Base-by-base conservation (phyloP, 2,329 filamentous ascomycete genomes). In the Lecanoromycetidae sp. region DNA sequence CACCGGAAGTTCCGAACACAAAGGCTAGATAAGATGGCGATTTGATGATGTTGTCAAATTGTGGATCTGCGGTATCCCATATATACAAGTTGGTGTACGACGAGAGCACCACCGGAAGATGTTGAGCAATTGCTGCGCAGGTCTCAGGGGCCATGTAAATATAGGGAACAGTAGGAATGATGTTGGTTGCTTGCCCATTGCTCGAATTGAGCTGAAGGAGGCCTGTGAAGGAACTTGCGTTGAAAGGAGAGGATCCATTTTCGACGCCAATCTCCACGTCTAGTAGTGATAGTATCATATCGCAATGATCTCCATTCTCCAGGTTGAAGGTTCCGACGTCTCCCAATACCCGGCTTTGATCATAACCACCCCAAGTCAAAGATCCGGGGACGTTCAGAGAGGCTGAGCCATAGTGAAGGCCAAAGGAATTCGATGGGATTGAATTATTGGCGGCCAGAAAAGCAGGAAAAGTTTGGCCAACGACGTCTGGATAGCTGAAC, bases 1-100 rank as follows among this genome's bases (percentile, higher is more conserved):
- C 23, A 2, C 25, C 17, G 25, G 33, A 30, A 20, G 59, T 58
- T 3, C 56, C 58, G 30, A 71, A 68, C 4, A 60, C 60, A 49
- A 71, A 71, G 26, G 58, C 53, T 2, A 71, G 57, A 15, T 63
- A 62, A 8, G 67, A 61, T 0, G 68, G 63, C 0, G 69, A 71
- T 12, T 56, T 59, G 9, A 69, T 55, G 15, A 71, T 64, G 19
- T 58, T 58, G 4, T 57, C 39, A 48, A 65, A 71, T 33, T 57
- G 56, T 9, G 52, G 44, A 20, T 59, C 49, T 1, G 43, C 38
- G 1, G 54, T 57, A 38, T 63, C 53, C 61, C 60, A 63, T 7
- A 58, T 45, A 35, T 57, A 62, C 29, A 58, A 56, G 7, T 53
- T 51, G 9, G 53, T 40, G 3, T 39, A 46, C 3, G 32, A 9